Conservation (phyloP, 768 basidiomycete genomes). For the Rhodotorula paludigena region DNA sequence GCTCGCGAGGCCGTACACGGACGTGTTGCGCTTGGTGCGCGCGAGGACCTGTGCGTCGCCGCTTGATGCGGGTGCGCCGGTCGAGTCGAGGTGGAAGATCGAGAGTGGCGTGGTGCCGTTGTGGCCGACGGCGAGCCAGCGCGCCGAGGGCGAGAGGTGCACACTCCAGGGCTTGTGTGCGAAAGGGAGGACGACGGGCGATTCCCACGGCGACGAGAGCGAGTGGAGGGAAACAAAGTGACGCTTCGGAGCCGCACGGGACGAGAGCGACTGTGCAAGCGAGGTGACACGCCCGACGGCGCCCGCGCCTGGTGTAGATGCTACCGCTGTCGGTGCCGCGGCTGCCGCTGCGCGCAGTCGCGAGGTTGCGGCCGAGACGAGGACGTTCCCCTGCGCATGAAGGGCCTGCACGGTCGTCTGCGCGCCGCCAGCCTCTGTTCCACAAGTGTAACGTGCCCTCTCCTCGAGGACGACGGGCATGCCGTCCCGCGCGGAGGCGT, state of each 20-base stretch:
- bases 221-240: constrained; percentile 10
- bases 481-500: background rate
- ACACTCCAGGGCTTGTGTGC: constrained; percentile 19
- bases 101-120: constrained; percentile 4
- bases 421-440: background rate
- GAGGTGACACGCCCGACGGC: no score
- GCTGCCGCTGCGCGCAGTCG: background rate
- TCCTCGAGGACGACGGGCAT: constrained; percentile 7
- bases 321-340: background rate
- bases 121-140: constrained; percentile 25
- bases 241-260: background rate
- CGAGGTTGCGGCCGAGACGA: constrained; percentile 5
- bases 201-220: constrained; percentile 12
- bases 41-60: background rate
- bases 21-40: background rate
- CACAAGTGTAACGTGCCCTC: constrained; percentile 6
- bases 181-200: background rate
- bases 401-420: constrained; percentile 18
- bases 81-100: constrained; percentile 11
- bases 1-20: constrained; percentile 20
- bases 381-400: background rate
- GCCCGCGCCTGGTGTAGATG: no score
- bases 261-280: constrained; percentile 7
- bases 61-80: background rate
- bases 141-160: background rate